Base-by-base conservation (phyloP, 2,329 filamentous ascomycete species). In the Thermoascus crustaceus region DNA sequence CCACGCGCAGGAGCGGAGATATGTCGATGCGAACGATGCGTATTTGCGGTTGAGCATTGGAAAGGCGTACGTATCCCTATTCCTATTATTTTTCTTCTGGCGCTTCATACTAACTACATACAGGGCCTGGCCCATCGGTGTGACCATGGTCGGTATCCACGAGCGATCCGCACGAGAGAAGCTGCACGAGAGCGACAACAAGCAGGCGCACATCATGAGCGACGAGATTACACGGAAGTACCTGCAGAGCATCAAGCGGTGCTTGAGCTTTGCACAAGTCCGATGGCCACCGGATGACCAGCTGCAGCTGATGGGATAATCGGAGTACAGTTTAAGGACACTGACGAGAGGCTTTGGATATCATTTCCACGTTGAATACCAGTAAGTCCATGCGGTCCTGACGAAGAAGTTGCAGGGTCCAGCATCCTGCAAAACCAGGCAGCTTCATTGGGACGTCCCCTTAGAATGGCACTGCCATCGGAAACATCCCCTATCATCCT, bases 61-160 rank as follows among this genome's bases (percentile, higher is more conserved):
- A 45, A 94, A 94, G 67, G 88, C 87, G 48, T 71, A 60, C 44
- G 66, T 65, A n/a, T n/a, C n/a, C n/a, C n/a, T n/a, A n/a, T n/a
- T n/a, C n/a, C n/a, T n/a, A n/a, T n/a, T n/a, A n/a, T n/a, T n/a
- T n/a, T n/a, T n/a, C n/a, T n/a, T n/a, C n/a, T n/a, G n/a, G n/a
- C n/a, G n/a, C n/a, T n/a, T n/a, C n/a, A n/a, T n/a, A n/a, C n/a
- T n/a, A n/a, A 35, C 29, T 24, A 30, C 18, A 14, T 37, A 5
- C 39, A 72, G 69, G 43, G 91, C 91, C 10, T 98, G 91, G 91
- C 91, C 91, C 16, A 98, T 98, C 54, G 91, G 91, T 64, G 91
- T 98, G 24, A 98, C 91, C 60, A 98, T 96, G 91, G 91, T 98
- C 54, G 91, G 91, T 71, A 98, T 98, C 51, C 91, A 98, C 75